Evolutionary conservation across 2,329 filamentous ascomycete species (phyloP).

Genomic region (Dryadomyces sulphureus): DNA sequence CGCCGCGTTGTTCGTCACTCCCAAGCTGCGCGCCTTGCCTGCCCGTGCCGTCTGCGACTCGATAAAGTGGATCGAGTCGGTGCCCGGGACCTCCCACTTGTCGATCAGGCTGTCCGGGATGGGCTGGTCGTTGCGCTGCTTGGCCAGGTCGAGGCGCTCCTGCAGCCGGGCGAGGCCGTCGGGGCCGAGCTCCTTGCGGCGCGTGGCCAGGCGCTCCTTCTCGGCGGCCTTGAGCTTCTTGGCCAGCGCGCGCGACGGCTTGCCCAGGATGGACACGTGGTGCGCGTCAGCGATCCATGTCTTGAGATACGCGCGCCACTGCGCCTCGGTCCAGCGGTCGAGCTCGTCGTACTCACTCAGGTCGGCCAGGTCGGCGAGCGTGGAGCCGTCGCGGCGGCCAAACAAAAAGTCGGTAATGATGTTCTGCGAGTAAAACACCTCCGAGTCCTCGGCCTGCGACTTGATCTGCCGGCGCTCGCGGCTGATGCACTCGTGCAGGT

Average conservation of each 20-base stretch:
- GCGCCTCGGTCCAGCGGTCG: slow-evolving; percentile 62
- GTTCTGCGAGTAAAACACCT: slow-evolving; percentile 67
- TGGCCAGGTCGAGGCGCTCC: slow-evolving; percentile 65
- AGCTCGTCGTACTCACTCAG: slow-evolving; percentile 51
- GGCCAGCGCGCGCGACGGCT: slow-evolving; percentile 67
- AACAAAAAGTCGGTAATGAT: slow-evolving; percentile 91
- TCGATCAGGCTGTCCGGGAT: slow-evolving; percentile 75
- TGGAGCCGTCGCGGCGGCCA: slow-evolving; percentile 70
- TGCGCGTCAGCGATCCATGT: slow-evolving; percentile 76
- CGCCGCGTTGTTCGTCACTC: slow-evolving; percentile 49
- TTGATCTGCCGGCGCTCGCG: slow-evolving; percentile 71
- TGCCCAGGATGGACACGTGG: slow-evolving; percentile 77
- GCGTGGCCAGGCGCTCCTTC: slow-evolving; percentile 59
- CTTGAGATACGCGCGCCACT: slow-evolving; percentile 72
- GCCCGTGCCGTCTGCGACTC: slow-evolving; percentile 72
- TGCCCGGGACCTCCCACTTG: slow-evolving; percentile 66
- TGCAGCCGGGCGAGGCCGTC: slow-evolving; percentile 64
- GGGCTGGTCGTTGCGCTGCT: slow-evolving; percentile 73
- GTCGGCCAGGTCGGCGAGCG: slow-evolving; percentile 43
- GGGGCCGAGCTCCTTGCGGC: slow-evolving; percentile 66
- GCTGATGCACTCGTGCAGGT: slow-evolving; percentile 75
- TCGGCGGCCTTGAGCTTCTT: slow-evolving; percentile 73
- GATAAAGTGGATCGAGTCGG: slow-evolving; percentile 91
- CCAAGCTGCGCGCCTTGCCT: slow-evolving; percentile 60
- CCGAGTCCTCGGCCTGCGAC: slow-evolving; percentile 67